Percentiles rank a stretch among this genome's conserved stretches.
These are phyloP conservation scores for Blastobotrys serpentis DNA, from an alignment of 1,139 yeast species.

Conservation along the genomic window DNA sequence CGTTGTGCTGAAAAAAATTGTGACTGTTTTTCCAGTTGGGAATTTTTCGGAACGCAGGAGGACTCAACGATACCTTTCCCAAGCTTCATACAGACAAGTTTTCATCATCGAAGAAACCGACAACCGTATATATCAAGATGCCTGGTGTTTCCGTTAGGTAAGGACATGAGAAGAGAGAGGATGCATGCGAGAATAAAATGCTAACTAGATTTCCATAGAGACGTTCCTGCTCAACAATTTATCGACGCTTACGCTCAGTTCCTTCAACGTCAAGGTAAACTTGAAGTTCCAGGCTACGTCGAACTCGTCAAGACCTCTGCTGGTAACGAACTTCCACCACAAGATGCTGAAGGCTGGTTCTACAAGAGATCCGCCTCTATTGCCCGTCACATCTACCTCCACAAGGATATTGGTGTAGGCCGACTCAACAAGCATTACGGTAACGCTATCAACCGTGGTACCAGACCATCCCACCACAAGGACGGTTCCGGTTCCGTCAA, in stretches of 20 bases:
- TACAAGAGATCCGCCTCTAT: slow-evolving; percentile 99
- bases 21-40: slow-evolving; percentile 13
- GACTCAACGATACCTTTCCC: slow-evolving; percentile 9
- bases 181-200: neutral
- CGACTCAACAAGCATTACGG: slow-evolving; percentile 99
- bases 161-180: slow-evolving; percentile 34
- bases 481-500: slow-evolving; percentile 99
- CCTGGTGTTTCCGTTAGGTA: slow-evolving; percentile 99
- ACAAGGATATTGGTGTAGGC: slow-evolving; percentile 99
- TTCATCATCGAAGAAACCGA: slow-evolving; percentile 14
- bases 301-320: slow-evolving; percentile 99
- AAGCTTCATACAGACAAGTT: slow-evolving; percentile 9
- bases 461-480: slow-evolving; percentile 97
- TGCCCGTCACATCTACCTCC: slow-evolving; percentile 99
- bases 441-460: slow-evolving; percentile 99
- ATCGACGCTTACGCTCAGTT: slow-evolving; percentile 99
- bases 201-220: slow-evolving; percentile 39
- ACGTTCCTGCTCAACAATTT: slow-evolving; percentile 99
- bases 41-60: neutral
- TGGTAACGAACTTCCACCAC: slow-evolving; percentile 99
- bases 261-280: slow-evolving; percentile 99
- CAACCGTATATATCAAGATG: slow-evolving; percentile 55
- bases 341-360: slow-evolving; percentile 99
- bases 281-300: slow-evolving; percentile 99
- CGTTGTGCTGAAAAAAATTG: slow-evolving; percentile 4